Conservation (phyloP, 2,329 filamentous ascomycete genomes). For the Scytalidium sp. region DNA sequence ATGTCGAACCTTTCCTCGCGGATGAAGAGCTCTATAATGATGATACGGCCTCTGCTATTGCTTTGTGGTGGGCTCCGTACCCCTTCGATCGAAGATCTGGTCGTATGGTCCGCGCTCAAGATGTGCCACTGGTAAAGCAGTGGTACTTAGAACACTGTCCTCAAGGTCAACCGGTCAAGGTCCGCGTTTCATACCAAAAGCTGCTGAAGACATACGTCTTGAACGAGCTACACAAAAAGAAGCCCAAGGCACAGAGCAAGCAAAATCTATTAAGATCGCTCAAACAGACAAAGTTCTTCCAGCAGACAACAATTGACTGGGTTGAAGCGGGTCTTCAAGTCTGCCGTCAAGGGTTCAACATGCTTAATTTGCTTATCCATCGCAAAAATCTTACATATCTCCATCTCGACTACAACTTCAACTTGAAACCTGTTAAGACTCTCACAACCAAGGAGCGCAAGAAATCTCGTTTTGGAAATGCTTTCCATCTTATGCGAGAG, state of each 20-base stretch:
- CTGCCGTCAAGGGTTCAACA: conserved; percentile 97
- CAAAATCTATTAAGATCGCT: conserved; percentile 86
- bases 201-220: conserved; percentile 92
- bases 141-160: conserved; percentile 98
- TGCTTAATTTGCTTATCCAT: conserved; percentile 96
- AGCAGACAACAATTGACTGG: conserved; percentile 99
- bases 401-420: conserved; percentile 99
- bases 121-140: conserved; percentile 95
- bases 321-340: conserved; percentile 98
- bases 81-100: conserved; percentile 94
- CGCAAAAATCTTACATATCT: conserved; percentile 98
- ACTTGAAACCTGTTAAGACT: conserved; percentile 97
- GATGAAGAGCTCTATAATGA: conserved; percentile 87
- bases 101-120: conserved; percentile 93
- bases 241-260: conserved; percentile 91
- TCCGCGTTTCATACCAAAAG: conserved; percentile 97
- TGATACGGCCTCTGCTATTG: conserved; percentile 87
- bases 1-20: conserved; percentile 81
- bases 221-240: conserved; percentile 95
- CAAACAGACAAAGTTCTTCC: conserved; percentile 98
- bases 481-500: conserved; percentile 98
- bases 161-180: conserved; percentile 88
- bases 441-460: conserved; percentile 98
- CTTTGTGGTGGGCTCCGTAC: conserved; percentile 96
- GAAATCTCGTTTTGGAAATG: conserved; percentile 98